Base-by-base conservation (phyloP, 2,329 filamentous ascomycete genomes). In the Stagonosporopsis tanaceti region DNA sequence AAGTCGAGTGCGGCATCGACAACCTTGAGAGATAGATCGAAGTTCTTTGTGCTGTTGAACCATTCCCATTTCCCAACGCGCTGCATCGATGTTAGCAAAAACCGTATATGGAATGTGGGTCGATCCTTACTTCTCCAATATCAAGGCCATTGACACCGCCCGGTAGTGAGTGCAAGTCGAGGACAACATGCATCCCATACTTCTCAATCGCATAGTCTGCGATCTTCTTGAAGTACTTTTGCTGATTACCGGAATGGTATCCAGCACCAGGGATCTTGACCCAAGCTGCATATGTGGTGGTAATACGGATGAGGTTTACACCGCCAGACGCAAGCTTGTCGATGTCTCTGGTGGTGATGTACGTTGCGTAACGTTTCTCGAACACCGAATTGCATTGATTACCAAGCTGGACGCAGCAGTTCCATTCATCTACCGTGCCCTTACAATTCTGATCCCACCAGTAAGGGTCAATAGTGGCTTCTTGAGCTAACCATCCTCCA, bases 271-370 rank as follows among this genome's bases (percentile, higher is more conserved):
- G 74, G 8, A 76, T 66, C 15, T 72, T 65, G 45, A 77, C 56
- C 75, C 74, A 78, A 4, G 73, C 73, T 1, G 75, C 71, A 42
- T 77, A 78, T 6, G 71, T 72, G 1, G 71, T 75, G 1, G 76
- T 74, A 20, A 78, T 77, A 6, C 75, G 66, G 14, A 77, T 66
- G 4, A 69, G 64, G 41, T 73, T 74, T 30, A 78, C 62, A 9
- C 70, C 70, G 3, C 62, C 61, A 14, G 63, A 61, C 11, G 71
- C 76, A 14, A 77, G 60, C 47, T 67, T 66, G 53, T 77, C 75
- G 47, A 78, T 76, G 28, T 68, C 64, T 1, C 59, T 48, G 1
- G 65, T 65, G n/a, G 60, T 74, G 50, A 76, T 60, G 50, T 65
- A 76, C 2, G 70, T 63, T 11, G 65, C 66, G 47, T 75, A 76